Conservation (phyloP, 306 rosid genomes). For the Carpinus viminea region DNA sequence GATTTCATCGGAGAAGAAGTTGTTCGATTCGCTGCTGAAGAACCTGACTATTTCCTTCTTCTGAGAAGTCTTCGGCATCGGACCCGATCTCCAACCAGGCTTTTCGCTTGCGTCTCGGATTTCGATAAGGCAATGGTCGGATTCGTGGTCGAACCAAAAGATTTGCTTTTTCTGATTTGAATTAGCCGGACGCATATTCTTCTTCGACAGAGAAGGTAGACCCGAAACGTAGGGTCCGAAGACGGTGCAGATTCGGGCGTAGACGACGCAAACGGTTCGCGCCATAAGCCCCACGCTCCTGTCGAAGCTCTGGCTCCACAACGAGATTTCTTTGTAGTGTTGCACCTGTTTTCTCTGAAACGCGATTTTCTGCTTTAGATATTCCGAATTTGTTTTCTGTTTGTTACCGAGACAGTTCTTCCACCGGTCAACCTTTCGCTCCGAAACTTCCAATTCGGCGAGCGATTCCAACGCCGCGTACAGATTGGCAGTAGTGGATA, state of each 20-base stretch:
- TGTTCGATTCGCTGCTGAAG: neutral
- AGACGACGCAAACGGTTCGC: slow-evolving; percentile 43
- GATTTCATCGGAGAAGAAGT: neutral
- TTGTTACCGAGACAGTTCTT: slow-evolving; percentile 14
- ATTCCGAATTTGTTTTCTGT: slow-evolving; percentile 38
- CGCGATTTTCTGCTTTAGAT: slow-evolving; percentile 30
- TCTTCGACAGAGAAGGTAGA: neutral
- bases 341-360: slow-evolving; percentile 39
- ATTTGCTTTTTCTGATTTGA: neutral
- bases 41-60: slow-evolving; percentile 18
- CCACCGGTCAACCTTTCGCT: slow-evolving; percentile 46
- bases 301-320: slow-evolving; percentile 63
- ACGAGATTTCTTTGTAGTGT: slow-evolving; percentile 54
- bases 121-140: slow-evolving; percentile 32
- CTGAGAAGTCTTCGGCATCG: slow-evolving; percentile 3
- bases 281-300: slow-evolving; percentile 53
- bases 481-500: slow-evolving; percentile 37
- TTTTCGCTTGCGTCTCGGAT: slow-evolving; percentile 30
- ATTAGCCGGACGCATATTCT: neutral
- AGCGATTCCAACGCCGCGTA: slow-evolving; percentile 46
- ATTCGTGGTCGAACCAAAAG: neutral
- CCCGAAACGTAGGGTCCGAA: slow-evolving; percentile 40
- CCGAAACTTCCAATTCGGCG: slow-evolving; percentile 44
- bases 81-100: slow-evolving; percentile 13
- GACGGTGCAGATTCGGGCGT: slow-evolving; percentile 43